phyloP scores from a whole-genome alignment of 1,284 basidiomycete genomes.

The Cutaneotrichosporon sp. region DNA sequence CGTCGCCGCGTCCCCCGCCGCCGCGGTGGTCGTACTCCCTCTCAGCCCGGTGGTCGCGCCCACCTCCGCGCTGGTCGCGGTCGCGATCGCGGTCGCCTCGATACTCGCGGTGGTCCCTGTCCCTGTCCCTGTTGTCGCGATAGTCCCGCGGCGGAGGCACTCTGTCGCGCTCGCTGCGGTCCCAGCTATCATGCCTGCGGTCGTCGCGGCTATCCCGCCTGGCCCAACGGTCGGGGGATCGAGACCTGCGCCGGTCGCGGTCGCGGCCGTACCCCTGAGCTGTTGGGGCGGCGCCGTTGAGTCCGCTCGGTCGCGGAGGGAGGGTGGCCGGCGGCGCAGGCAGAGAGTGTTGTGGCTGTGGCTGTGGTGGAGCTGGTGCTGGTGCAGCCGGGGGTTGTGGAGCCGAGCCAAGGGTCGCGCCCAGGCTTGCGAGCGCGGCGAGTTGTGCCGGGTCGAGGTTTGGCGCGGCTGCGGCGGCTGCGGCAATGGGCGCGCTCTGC shows the following conservation, averaged over 20 bases:
- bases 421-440: conserved; percentile 27
- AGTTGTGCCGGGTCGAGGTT: conserved; percentile 24
- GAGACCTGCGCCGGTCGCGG: background rate
- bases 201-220: background rate
- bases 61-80: background rate
- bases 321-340: too few species aligned
- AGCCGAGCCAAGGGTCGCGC: background rate
- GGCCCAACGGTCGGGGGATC: background rate
- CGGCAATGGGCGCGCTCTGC: too few species aligned
- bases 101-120: conserved; percentile 1
- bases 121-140: conserved; percentile 2
- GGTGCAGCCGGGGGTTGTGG: background rate
- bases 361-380: background rate
- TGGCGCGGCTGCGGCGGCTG: conserved; percentile 6
- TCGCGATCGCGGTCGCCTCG: conserved; percentile 1
- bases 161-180: background rate
- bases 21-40: background rate
- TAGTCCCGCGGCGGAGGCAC: background rate
- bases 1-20: background rate
- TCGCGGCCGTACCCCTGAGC: background rate
- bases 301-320: background rate
- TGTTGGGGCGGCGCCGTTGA: conserved; percentile 2
- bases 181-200: background rate
- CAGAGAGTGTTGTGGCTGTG: background rate
- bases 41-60: background rate